Evolutionary conservation across 257 asterid species (phyloP).

Genomic region (Primulina tabacum): DNA sequence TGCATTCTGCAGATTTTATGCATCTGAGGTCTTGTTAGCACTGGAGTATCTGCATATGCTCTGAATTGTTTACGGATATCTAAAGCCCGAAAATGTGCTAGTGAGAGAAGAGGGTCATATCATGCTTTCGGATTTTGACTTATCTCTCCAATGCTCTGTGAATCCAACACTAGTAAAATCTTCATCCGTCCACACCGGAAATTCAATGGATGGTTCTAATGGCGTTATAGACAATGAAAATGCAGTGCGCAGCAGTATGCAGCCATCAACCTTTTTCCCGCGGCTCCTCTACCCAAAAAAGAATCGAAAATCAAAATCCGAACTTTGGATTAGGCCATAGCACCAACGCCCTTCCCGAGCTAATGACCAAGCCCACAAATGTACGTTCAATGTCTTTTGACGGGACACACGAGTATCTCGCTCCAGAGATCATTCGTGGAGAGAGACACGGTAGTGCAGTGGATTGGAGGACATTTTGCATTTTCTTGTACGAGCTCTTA

Average conservation of each 20-base stretch:
- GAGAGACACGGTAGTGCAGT: slow-evolving; percentile 58
- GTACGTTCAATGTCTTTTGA: slow-evolving; percentile 55
- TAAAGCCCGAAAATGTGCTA: slow-evolving; percentile 79
- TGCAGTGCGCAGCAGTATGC: slow-evolving; percentile 36
- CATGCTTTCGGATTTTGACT: slow-evolving; percentile 86
- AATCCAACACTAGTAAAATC: slow-evolving; percentile 79
- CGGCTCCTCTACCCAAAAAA: slow-evolving; percentile 44
- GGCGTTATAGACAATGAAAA: neutral
- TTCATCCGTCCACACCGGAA: slow-evolving; percentile 49
- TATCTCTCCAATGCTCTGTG: slow-evolving; percentile 79
- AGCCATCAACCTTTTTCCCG: slow-evolving; percentile 44
- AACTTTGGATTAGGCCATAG: slow-evolving; percentile 38
- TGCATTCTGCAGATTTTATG: slow-evolving; percentile 54
- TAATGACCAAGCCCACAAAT: slow-evolving; percentile 49
- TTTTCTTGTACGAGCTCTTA: slow-evolving; percentile 45
- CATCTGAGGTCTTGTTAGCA: slow-evolving; percentile 71
- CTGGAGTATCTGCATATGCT: slow-evolving; percentile 86
- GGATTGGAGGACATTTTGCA: slow-evolving; percentile 56
- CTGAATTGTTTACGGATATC: slow-evolving; percentile 74
- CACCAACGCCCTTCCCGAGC: slow-evolving; percentile 43
- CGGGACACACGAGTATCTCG: slow-evolving; percentile 52
- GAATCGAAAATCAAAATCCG: slow-evolving; percentile 42
- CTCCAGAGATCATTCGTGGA: slow-evolving; percentile 57
- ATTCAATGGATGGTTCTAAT: neutral
- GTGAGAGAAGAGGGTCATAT: slow-evolving; percentile 82